Percentiles rank a stretch among this genome's conserved stretches.
These are phyloP conservation scores for Saussurea involucrata DNA, from an alignment of 129 eudicot species.

Conservation along the genomic window DNA sequence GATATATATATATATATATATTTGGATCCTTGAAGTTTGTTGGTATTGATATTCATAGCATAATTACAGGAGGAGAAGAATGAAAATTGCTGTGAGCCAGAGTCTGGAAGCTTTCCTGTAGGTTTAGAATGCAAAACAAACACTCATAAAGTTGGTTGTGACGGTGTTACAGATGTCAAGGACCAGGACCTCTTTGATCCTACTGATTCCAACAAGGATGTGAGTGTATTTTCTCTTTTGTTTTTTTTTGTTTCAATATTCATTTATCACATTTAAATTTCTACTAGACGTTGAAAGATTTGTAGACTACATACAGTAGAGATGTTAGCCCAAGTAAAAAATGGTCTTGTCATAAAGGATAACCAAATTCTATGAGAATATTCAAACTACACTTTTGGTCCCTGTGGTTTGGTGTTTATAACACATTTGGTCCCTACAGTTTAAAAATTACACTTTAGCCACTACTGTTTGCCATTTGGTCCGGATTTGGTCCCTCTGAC, in stretches of 20 bases:
- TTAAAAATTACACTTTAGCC: too few species aligned
- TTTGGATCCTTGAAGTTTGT: constrained; percentile 9
- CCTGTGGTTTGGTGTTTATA: too few species aligned
- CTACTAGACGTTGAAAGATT: constrained; percentile 10
- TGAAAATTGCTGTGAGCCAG: constrained; percentile 29
- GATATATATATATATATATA: background rate
- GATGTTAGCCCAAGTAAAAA: background rate
- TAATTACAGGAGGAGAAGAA: constrained; percentile 48
- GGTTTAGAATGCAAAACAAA: constrained; percentile 23
- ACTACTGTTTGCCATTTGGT: too few species aligned
- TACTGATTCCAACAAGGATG: constrained; percentile 39
- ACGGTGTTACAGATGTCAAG: constrained; percentile 11
- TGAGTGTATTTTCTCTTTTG: constrained; percentile 26
- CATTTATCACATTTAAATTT: constrained; percentile 7
- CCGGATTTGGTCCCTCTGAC: too few species aligned
- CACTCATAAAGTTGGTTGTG: constrained; percentile 26
- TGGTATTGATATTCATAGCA: constrained; percentile 30
- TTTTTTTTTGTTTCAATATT: background rate
- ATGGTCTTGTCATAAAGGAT: background rate
- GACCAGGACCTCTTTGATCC: constrained; percentile 18
- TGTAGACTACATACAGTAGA: background rate
- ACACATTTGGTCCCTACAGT: too few species aligned
- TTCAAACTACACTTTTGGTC: too few species aligned
- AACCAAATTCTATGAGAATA: too few species aligned
- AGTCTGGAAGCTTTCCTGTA: constrained; percentile 25